Evolutionary conservation across 2,329 filamentous ascomycete genomes (phyloP).

Genomic region (Leptosphaerulina australis): DNA sequence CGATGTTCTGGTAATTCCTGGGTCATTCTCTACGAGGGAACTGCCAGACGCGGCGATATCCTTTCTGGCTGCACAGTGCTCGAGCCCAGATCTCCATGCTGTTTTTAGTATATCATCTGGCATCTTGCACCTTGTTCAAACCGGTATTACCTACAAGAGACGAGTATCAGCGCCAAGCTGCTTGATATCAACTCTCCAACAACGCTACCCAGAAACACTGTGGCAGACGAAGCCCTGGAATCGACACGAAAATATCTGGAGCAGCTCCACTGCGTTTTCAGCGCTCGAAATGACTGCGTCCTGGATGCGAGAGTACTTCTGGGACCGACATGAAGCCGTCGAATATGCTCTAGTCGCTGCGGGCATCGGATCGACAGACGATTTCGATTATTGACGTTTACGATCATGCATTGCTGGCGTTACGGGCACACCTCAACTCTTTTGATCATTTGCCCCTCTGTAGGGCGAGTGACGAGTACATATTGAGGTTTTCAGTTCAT

Average conservation of each 20-base stretch:
- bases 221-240: slow-evolving; percentile 42
- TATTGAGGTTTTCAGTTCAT: neutral
- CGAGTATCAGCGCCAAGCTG: slow-evolving; percentile 36
- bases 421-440: slow-evolving; percentile 22
- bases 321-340: slow-evolving; percentile 42
- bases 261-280: slow-evolving; percentile 38
- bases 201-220: slow-evolving; percentile 35
- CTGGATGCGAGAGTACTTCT: slow-evolving; percentile 48
- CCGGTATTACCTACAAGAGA: slow-evolving; percentile 34
- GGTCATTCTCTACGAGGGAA: slow-evolving; percentile 33
- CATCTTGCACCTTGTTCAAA: slow-evolving; percentile 37
- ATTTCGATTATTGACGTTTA: slow-evolving; percentile 28
- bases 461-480: slow-evolving; percentile 3
- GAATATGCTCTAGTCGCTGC: slow-evolving; percentile 38
- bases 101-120: slow-evolving; percentile 44
- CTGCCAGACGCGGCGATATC: slow-evolving; percentile 30
- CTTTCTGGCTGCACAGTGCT: slow-evolving; percentile 38
- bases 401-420: slow-evolving; percentile 9
- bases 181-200: slow-evolving; percentile 34
- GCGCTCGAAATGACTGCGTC: slow-evolving; percentile 43
- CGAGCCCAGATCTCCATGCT: slow-evolving; percentile 32
- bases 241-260: slow-evolving; percentile 43
- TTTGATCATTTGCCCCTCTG: neutral
- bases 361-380: slow-evolving; percentile 37
- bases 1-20: slow-evolving; percentile 45